Base-by-base conservation (phyloP, 345 rosid species). In the Lepidium aucheri region DNA sequence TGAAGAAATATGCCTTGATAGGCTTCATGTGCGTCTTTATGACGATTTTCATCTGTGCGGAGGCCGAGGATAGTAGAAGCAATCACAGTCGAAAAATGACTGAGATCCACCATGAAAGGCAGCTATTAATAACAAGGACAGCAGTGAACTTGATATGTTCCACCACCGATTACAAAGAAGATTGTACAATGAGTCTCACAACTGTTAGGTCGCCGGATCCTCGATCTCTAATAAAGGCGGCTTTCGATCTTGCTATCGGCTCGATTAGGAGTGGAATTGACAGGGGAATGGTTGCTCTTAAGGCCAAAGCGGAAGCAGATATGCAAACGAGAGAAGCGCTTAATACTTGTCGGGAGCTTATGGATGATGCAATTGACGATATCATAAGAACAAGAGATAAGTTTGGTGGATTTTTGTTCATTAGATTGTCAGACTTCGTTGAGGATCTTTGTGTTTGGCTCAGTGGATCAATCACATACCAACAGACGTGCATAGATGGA, bases 401-500 rank as follows among this genome's bases (percentile, higher is more conserved):
- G 8, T 51, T 89, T 14, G 78, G 80, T 0, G 44, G 36, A 0
- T 82, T 87, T 17, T 81, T 84, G 44, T 4, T 82, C 1, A 76
- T 71, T 5, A 76, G 75, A 30, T 7, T 80, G 0, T 67, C 82
- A 1, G 72, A 74, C 6, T 82, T 77, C 33, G 30, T 78, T 1
- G 80, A 80, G 3, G 83, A 87, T 72, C 84, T 93, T 39, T 61
- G 65, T 5, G 73, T 82, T 6, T 89, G 95, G 97, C 83, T 90
- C 0, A 86, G 95, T 8, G 97, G 87, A 12, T 77, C 98, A 0
- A 30, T 82, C 43, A 93, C 96, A 1, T 87, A 80, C 65, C 87
- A 89, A 44, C 82, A 90, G 36, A 90, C 87, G 8, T 93, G 98
- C 62, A 44, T 86, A 9, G 95, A 89, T 2, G 91, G 84, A 0